Percentiles rank a stretch among this genome's conserved stretches.
phyloP scores from a whole-genome alignment of 73 alveolate genomes.

The Tetrahymena elliotti region DNA sequence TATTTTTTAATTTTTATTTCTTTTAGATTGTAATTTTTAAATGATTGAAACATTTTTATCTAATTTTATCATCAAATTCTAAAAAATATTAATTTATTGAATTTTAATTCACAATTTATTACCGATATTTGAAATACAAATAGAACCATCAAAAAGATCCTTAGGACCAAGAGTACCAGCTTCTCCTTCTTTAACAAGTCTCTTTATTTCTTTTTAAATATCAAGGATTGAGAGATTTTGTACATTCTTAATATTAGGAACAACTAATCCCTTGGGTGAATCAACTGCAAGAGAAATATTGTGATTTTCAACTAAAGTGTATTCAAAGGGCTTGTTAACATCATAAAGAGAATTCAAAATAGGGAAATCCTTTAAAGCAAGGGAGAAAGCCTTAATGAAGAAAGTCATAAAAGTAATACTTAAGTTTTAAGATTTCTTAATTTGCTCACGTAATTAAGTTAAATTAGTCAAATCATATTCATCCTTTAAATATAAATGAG shows the following conservation, averaged over 20 bases:
- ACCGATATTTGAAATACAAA: slow-evolving; percentile 77
- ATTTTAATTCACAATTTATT: too few species aligned
- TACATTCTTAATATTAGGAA: slow-evolving; percentile 72
- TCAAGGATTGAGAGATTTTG: slow-evolving; percentile 60
- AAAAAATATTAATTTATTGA: too few species aligned
- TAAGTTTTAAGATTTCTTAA: slow-evolving; percentile 44
- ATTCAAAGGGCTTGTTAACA: slow-evolving; percentile 54
- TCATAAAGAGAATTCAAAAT: slow-evolving; percentile 55
- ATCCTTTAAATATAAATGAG: slow-evolving; percentile 67
- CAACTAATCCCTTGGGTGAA: slow-evolving; percentile 72
- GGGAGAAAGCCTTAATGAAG: slow-evolving; percentile 69
- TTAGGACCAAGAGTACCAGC: slow-evolving; percentile 49
- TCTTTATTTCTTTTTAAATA: slow-evolving; percentile 53
- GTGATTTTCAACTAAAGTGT: slow-evolving; percentile 60
- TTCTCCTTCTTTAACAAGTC: slow-evolving; percentile 53
- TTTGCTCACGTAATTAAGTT: slow-evolving; percentile 48
- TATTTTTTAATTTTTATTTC: too few species aligned
- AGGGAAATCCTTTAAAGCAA: slow-evolving; percentile 60
- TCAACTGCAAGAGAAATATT: slow-evolving; percentile 80
- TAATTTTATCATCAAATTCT: too few species aligned
- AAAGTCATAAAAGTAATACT: slow-evolving; percentile 70
- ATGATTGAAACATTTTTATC: too few species aligned
- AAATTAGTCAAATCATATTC: slow-evolving; percentile 61
- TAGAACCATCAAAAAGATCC: slow-evolving; percentile 75
- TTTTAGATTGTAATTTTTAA: too few species aligned